Evolutionary conservation across 805 yeast genomes (phyloP), one percentile per base, ranked within the genome.

Genomic region (Yarrowia phangngaensis): DNA sequence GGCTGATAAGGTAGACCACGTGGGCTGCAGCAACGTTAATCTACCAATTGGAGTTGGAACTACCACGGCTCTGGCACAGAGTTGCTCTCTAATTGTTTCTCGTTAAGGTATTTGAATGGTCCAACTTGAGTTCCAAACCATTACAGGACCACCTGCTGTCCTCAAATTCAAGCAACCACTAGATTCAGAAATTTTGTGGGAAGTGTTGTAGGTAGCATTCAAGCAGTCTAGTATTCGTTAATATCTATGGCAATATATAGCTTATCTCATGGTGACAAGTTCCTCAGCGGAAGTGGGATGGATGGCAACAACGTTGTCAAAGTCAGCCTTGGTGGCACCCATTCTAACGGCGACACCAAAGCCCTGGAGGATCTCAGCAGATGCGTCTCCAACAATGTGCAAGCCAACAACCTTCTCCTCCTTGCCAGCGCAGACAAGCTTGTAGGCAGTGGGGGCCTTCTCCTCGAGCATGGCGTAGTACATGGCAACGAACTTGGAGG

Each of bases 241-340:
- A 32, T 32, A 32, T 32, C 26, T 33, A 20, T 17, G 27, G 27
- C 33, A 9, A 12, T 29, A 11, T 13, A 29, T 28, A 3, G 9
- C 12, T 11, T 63, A 73, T 41, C 68, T 72, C 78, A 84, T 70
- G 16, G 99, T 92, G 28, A 92, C 99, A 43, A 92, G 69, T 70
- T 92, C 99, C 71, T 92, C 99, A 31, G 98, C 98, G 56, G 94
- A 79, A 2, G 98, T 92, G 55, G 99, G 99, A 65, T 92, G 99
- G 63, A 92, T 92, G 27, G 99, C 99, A 33, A 92, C 97, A 71
- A 94, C 85, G 65, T 71, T 80, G 69, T 92, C 99, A 56, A 92
- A 92, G 66, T 92, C 97, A 35, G 78, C 78, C 73, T 92, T 92
- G 27, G 99, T 92, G 31, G 98, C 98, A 24, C 99, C 99, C 98